Evolutionary conservation across 257 asterid species (phyloP).

Genomic region (Fraxinus quadrangulata): DNA sequence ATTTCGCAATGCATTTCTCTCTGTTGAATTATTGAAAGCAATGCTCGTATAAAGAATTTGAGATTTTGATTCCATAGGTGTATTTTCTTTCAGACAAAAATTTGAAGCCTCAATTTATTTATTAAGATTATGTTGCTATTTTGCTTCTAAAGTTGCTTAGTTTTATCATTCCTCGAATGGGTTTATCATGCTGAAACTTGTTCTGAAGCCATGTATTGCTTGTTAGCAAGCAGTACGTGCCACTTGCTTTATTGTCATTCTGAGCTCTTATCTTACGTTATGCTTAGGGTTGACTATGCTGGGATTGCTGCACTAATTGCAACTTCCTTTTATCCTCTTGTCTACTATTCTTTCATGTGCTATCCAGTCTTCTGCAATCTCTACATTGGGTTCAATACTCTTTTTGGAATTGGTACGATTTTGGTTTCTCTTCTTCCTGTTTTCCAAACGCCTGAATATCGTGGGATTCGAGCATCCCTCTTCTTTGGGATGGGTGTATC

Average conservation of each 20-base stretch:
- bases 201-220: slow-evolving; percentile 88
- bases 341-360: slow-evolving; percentile 97
- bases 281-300: slow-evolving; percentile 87
- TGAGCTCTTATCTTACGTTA: slow-evolving; percentile 66
- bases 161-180: not conserved
- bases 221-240: slow-evolving; percentile 88
- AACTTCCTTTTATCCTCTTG: slow-evolving; percentile 91
- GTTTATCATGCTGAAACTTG: not conserved
- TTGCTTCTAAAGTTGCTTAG: not conserved
- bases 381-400: slow-evolving; percentile 84
- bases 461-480: slow-evolving; percentile 70
- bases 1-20: not conserved
- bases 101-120: not conserved
- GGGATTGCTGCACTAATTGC: slow-evolving; percentile 92
- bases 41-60: no score
- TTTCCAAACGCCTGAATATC: slow-evolving; percentile 83
- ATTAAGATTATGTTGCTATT: not conserved
- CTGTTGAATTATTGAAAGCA: not conserved
- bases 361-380: slow-evolving; percentile 80
- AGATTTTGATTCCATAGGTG: no score
- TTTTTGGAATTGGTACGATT: slow-evolving; percentile 72
- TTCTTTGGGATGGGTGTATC: slow-evolving; percentile 89
- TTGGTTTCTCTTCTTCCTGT: slow-evolving; percentile 77
- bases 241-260: slow-evolving; percentile 94
- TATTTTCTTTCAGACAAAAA: no score